These are phyloP conservation scores for Przewalskia tangutica DNA, from an alignment of 257 asterid species.

Conservation along the genomic window DNA sequence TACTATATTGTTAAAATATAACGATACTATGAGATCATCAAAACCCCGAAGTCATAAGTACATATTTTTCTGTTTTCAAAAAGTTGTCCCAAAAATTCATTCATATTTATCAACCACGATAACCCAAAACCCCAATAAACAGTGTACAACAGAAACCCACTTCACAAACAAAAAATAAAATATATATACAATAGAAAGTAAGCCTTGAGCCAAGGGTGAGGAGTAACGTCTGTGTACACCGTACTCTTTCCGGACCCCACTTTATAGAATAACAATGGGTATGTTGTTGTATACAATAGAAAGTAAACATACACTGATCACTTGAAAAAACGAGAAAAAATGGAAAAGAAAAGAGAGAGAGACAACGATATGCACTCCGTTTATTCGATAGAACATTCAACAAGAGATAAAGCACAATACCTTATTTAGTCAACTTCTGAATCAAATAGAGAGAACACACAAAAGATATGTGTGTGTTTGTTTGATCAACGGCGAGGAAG, in stretches of 20 bases:
- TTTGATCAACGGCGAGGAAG: background rate
- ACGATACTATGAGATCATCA: background rate
- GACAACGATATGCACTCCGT: background rate
- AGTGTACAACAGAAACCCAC: background rate
- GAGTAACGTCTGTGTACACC: no score
- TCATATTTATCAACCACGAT: background rate
- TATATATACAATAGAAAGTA: background rate
- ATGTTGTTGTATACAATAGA: background rate
- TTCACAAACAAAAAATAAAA: background rate
- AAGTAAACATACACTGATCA: background rate
- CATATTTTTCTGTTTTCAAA: background rate
- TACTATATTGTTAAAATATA: background rate
- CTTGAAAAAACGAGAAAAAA: background rate
- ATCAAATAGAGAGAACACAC: background rate
- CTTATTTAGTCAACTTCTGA: background rate
- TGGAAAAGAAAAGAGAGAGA: background rate
- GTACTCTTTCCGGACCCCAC: no score
- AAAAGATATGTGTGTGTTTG: background rate
- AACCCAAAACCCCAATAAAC: background rate
- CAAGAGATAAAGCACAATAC: background rate
- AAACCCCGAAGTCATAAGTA: background rate
- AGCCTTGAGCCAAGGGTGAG: no score
- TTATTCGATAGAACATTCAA: background rate
- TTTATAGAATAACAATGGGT: no score
- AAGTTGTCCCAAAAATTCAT: background rate